A percentile compares a stretch with the other conserved stretches of the same genome.
Conservation (phyloP, 1,139 yeast genomes). For the Yamadazyma pseudoaaseri region DNA sequence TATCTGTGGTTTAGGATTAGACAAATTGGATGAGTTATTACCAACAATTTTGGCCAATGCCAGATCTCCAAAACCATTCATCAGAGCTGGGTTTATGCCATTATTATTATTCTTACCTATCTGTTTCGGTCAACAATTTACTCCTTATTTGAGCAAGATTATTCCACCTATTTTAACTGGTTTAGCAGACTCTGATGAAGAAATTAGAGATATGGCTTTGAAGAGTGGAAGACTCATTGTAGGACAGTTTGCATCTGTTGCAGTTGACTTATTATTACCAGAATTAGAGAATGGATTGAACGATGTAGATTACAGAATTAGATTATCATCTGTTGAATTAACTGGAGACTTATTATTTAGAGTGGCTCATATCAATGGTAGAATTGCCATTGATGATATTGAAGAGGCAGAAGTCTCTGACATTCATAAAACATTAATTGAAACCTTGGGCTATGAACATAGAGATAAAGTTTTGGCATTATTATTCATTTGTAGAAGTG, state of each 20-base stretch:
- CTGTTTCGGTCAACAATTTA: constrained; percentile 88
- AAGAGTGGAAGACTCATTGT: constrained; percentile 93
- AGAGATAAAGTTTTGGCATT: constrained; percentile 84
- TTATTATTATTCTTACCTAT: constrained; percentile 86
- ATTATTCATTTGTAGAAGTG: constrained; percentile 90
- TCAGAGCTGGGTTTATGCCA: constrained; percentile 94
- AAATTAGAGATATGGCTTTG: constrained; percentile 83
- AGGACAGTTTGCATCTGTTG: constrained; percentile 86
- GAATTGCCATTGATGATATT: constrained; percentile 63
- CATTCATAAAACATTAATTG: constrained; percentile 67
- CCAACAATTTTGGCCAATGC: constrained; percentile 81
- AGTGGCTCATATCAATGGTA: constrained; percentile 82
- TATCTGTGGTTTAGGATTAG: constrained; percentile 83
- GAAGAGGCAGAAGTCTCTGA: constrained; percentile 48
- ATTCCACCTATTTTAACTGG: constrained; percentile 91
- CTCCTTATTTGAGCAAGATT: constrained; percentile 81
- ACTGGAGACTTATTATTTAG: constrained; percentile 96
- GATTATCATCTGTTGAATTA: constrained; percentile 91
- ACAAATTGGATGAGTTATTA: constrained; percentile 82
- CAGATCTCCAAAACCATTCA: constrained; percentile 59
- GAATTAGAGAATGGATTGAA: constrained; percentile 90
- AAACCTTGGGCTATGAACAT: constrained; percentile 81
- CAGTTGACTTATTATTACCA: constrained; percentile 90
- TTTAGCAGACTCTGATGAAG: constrained; percentile 85
- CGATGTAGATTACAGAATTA: constrained; percentile 80